Conservation (phyloP, 768 basidiomycete species). For the Suillus weaverae region DNA sequence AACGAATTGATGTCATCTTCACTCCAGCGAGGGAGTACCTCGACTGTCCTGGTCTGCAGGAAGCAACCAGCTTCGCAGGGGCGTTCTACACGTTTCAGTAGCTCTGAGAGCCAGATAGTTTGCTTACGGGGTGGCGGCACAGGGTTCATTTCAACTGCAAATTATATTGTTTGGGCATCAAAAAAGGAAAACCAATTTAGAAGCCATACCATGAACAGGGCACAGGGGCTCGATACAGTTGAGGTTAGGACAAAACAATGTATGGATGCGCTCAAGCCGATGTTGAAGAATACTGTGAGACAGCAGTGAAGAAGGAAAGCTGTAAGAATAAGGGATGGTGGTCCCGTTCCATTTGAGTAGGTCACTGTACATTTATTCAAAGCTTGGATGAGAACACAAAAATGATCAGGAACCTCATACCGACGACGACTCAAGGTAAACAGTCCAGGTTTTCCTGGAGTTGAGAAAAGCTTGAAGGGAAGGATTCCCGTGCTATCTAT, state of each 20-base stretch:
- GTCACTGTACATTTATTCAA: slow-evolving; percentile 30
- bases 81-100: slow-evolving; percentile 9
- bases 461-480: slow-evolving; percentile 37
- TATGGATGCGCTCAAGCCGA: slow-evolving; percentile 37
- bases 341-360: slow-evolving; percentile 27
- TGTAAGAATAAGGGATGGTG: slow-evolving; percentile 22
- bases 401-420: slow-evolving; percentile 34
- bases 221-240: slow-evolving; percentile 55
- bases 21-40: slow-evolving; percentile 38
- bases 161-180: slow-evolving; percentile 8
- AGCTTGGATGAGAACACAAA: slow-evolving; percentile 12
- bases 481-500: slow-evolving; percentile 53
- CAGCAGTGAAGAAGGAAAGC: slow-evolving; percentile 8
- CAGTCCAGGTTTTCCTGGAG: slow-evolving; percentile 26
- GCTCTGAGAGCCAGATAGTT: slow-evolving; percentile 1
- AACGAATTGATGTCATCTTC: slow-evolving; percentile 41
- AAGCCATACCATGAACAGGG: slow-evolving; percentile 44
- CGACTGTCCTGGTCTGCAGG: slow-evolving; percentile 12
- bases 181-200: slow-evolving; percentile 11
- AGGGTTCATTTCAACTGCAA: slow-evolving; percentile 24
- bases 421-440: slow-evolving; percentile 24
- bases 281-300: slow-evolving; percentile 19
- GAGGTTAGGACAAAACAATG: slow-evolving; percentile 51
- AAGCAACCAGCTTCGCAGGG: slow-evolving; percentile 33
- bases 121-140: slow-evolving; percentile 12